Evolutionary conservation across 768 basidiomycete genomes (phyloP).

Genomic region (Boletus speciosus): DNA sequence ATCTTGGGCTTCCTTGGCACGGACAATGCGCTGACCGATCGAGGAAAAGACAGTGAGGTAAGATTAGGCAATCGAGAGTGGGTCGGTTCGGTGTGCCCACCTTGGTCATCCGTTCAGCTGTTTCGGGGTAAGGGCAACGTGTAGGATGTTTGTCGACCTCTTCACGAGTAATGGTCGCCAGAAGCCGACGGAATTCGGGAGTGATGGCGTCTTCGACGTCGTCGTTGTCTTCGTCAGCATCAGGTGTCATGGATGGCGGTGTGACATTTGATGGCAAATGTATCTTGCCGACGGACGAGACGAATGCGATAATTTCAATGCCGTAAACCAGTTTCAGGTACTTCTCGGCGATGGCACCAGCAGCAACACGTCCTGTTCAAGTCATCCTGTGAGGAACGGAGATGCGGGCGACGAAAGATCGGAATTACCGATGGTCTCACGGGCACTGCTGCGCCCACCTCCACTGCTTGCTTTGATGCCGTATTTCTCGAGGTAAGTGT

Average conservation of each 20-base stretch:
- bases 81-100: conserved; percentile 36
- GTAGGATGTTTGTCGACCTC: conserved; percentile 86
- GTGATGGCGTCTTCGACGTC: conserved; percentile 72
- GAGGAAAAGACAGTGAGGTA: conserved; percentile 6
- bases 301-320: conserved; percentile 95
- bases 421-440: conserved; percentile 86
- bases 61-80: conserved; percentile 35
- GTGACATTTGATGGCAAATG: conserved; percentile 59
- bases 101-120: conserved; percentile 87
- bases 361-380: conserved; percentile 82
- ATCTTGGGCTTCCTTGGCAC: conserved; percentile 85
- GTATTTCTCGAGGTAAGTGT: conserved; percentile 96
- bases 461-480: conserved; percentile 96
- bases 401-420: not conserved
- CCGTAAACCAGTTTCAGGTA: conserved; percentile 86
- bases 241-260: conserved; percentile 38
- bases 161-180: conserved; percentile 76
- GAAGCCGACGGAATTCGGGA: conserved; percentile 76
- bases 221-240: conserved; percentile 55
- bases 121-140: conserved; percentile 87
- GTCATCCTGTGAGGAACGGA: conserved; percentile 2
- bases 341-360: conserved; percentile 96
- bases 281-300: conserved; percentile 93
- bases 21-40: conserved; percentile 74
- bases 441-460: conserved; percentile 90